Conservation (phyloP, 108 stramenopile genomes). For the Seminavis robusta region DNA sequence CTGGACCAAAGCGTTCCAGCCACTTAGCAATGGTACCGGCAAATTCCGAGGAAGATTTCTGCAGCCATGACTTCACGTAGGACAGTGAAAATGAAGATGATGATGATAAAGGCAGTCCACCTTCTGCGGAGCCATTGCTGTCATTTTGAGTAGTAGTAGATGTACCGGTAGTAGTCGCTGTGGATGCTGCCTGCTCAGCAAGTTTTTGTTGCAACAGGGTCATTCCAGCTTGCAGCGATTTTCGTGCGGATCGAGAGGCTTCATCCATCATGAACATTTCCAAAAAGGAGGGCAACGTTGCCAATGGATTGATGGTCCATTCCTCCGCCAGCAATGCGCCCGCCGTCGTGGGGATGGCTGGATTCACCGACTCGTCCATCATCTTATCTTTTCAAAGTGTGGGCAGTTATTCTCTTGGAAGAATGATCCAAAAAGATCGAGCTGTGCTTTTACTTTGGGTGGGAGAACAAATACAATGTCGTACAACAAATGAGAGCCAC, state of each 20-base stretch:
- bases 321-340: constrained; percentile 82
- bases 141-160: neutral
- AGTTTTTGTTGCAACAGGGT: neutral
- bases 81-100: constrained; percentile 2
- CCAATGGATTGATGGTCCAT: constrained; percentile 66
- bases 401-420: too few relatives aligned
- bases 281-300: constrained; percentile 78
- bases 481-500: too few relatives aligned
- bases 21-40: neutral
- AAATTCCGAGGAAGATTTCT: neutral
- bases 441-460: too few relatives aligned
- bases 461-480: too few relatives aligned
- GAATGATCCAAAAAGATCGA: too few relatives aligned
- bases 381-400: too few relatives aligned
- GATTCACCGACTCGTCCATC: too few relatives aligned
- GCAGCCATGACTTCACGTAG: constrained; percentile 3
- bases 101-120: neutral
- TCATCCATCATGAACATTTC: constrained; percentile 77
- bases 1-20: constrained; percentile 38
- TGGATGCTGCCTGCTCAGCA: neutral
- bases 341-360: constrained; percentile 52
- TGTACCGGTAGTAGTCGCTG: neutral
- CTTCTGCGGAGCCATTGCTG: neutral
- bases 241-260: constrained; percentile 43
- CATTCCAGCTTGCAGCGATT: constrained; percentile 27